Evolutionary conservation across 108 stramenopile genomes (phyloP), one percentile per base, ranked within the genome.

Genomic region (Skeletonema grethae): DNA sequence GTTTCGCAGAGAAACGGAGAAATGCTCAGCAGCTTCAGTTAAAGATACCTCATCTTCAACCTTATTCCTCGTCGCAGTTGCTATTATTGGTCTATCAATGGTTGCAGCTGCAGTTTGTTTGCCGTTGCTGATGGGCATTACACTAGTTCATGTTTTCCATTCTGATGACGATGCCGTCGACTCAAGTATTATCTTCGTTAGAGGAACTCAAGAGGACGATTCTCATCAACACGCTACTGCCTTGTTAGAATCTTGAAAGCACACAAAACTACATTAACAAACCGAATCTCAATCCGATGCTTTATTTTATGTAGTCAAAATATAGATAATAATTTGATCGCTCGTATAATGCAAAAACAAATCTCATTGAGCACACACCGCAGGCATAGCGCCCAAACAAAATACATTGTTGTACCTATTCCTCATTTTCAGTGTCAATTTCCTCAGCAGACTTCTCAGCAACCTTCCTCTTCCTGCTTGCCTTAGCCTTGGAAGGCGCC

Each of bases 401-500:
- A 10, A 53, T 20, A 24, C 50, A 53, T 53, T 5, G 9, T 53
- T 3, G 22, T 53, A 22, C 50, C 50, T 53, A 53, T 22, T 53
- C 50, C 20, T 48, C 57, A 2, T 35, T 16, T 67, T 67, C 25
- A 16, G 16, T 30, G 31, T 67, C 72, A 24, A 1, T 36, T 62
- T 67, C 65, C 32, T 84, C 79, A 2, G 30, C 70, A 71, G 59
- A 5, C 16, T 60, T 46, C 11, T 58, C 61, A 5, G 63, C 59
- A 9, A 45, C 65, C 70, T 77, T 82, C 32, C 80, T 72, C 75
- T 77, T 82, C 35, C 63, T 82, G 50, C 66, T 65, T 22, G 73
- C 67, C 11, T 75, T 79, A 8, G 81, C 82, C 20, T 74, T 73
- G 31, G 87, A 88, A 7, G 86, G 78, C 22, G 72, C 74, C 45